These are phyloP conservation scores for Dryas drummondii DNA, from an alignment of 306 rosid species.

Conservation along the genomic window DNA sequence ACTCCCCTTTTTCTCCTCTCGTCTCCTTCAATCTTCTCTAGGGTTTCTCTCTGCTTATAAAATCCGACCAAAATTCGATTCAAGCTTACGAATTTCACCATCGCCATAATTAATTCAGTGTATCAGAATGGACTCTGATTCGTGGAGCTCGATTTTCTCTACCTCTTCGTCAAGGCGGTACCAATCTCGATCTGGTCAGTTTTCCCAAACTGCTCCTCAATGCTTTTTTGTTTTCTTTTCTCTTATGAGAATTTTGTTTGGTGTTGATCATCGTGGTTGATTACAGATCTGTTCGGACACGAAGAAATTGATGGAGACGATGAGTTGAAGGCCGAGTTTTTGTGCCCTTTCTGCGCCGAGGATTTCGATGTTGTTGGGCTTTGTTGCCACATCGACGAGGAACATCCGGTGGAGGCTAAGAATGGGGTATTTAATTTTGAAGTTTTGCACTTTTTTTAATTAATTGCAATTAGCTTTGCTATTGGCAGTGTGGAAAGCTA, in stretches of 20 bases:
- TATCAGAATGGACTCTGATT: constrained; percentile 60
- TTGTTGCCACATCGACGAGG: constrained; percentile 83
- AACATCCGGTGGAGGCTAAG: constrained; percentile 65
- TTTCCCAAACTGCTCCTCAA: background rate
- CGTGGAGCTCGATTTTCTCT: constrained; percentile 55
- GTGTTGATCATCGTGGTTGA: background rate
- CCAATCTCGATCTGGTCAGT: constrained; percentile 63
- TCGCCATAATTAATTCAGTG: background rate
- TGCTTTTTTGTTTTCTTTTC: background rate
- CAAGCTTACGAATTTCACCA: background rate
- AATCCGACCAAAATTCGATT: background rate
- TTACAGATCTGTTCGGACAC: constrained; percentile 57
- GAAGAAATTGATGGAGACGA: constrained; percentile 56
- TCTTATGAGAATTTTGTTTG: background rate
- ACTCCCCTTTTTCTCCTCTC: background rate
- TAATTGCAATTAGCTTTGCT: background rate
- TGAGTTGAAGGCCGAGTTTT: constrained; percentile 59
- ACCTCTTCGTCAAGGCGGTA: constrained; percentile 44
- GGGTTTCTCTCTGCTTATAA: constrained; percentile 29
- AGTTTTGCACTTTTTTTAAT: background rate
- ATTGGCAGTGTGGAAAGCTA: background rate
- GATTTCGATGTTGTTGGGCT: constrained; percentile 79
- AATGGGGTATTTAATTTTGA: constrained; percentile 50
- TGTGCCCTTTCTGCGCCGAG: constrained; percentile 77
- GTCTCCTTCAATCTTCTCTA: constrained; percentile 11